Evolutionary conservation across 2,329 filamentous ascomycete species (phyloP).

Genomic region (Camptophora hylomeconis): DNA sequence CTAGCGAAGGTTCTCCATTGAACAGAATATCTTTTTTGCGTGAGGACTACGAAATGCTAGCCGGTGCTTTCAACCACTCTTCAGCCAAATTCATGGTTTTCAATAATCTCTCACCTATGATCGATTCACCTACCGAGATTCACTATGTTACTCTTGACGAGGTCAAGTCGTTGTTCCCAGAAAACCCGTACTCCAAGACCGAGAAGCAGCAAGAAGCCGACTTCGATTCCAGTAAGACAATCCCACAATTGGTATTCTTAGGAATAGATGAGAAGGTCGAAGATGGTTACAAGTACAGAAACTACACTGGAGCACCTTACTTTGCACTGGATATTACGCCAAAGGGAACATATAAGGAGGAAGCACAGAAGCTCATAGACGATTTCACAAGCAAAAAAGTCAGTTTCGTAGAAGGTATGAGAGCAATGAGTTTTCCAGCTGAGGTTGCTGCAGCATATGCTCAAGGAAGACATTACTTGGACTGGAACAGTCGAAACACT

Average conservation of each 20-base stretch:
- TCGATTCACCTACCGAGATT: constrained; percentile 47
- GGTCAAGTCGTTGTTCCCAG: constrained; percentile 55
- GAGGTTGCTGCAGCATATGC: constrained; percentile 74
- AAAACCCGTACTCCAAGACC: constrained; percentile 54
- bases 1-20: constrained; percentile 33
- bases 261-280: constrained; percentile 58
- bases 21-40: constrained; percentile 39
- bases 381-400: constrained; percentile 48
- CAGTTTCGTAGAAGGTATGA: constrained; percentile 53
- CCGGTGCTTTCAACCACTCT: constrained; percentile 34
- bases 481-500: constrained; percentile 88
- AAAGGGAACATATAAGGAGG: constrained; percentile 47
- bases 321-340: constrained; percentile 87
- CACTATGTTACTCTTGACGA: constrained; percentile 58
- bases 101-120: constrained; percentile 64
- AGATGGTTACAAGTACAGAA: constrained; percentile 33
- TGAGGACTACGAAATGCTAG: constrained; percentile 33
- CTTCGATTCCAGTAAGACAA: constrained; percentile 58
- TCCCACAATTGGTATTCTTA: constrained; percentile 68
- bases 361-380: constrained; percentile 48
- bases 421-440: constrained; percentile 47
- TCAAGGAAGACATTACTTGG: constrained; percentile 72
- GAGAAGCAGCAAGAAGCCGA: constrained; percentile 61
- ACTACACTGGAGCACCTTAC: constrained; percentile 66
- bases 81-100: constrained; percentile 58